Base-by-base conservation (phyloP, 371 early-diverging fungal species). In the Mucor racemosus region DNA sequence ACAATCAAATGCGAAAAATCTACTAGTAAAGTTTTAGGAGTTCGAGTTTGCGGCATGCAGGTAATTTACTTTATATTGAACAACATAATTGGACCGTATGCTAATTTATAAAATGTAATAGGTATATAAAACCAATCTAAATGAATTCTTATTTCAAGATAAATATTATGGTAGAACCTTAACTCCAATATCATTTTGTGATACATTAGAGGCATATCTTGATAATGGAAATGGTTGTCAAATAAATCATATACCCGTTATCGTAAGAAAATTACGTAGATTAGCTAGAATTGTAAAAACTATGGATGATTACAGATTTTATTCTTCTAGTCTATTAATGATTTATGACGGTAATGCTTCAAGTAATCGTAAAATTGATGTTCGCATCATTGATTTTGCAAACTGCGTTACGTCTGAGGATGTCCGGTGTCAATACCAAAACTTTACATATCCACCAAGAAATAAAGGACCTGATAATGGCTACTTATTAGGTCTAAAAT, bases 1-100 rank as follows among this genome's bases (percentile, higher is more conserved):
- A 95, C 90, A 54, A 78, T 84, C 50, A 98, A 97, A 77, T 97
- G 96, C 67, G 94, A 91, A 67, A 85, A 85, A 60, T 93, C 95
- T 5, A 99, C 99, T 19, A 95, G 95, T 70, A 90, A 91, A 67
- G 81, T 84, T 48, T 84, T 97, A 21, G 99, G 99, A 13, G 95
- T 96, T 26, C 88, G 98, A 9, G 91, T 99, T 41, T 97, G 98
- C 74, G 98, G 99, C 14, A 93, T 97, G 95, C 98, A 98, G 90
- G 94, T 92, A 77, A 70, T 7, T 58, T 21, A 7, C 21, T 50
- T 26, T 50, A 26, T 26, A 26, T 26, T 26, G 26, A 26, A 26
- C 26, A 26, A 26, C 26, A 26, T 26, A 26, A 26, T 26, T 26
- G 3, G 26, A 26, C 26, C 26, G 3, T 26, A 3, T 11, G 50